Evolutionary conservation across 257 asterid species (phyloP).

Genomic region (Capsicum chinense): DNA sequence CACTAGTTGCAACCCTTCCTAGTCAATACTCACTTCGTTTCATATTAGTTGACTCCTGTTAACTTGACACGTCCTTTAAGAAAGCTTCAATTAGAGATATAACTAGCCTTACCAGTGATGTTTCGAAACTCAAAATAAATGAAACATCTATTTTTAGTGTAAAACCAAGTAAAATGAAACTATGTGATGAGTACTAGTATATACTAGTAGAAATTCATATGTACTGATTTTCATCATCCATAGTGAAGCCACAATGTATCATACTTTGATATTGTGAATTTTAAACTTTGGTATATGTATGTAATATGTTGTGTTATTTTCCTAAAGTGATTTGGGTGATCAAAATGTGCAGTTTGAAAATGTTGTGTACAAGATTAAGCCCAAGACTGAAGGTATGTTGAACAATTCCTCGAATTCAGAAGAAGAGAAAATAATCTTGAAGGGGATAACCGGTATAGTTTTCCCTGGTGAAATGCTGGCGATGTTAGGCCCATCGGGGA

Average conservation of each 20-base stretch:
- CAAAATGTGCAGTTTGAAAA: constrained; percentile 64
- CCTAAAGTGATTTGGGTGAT: neutral
- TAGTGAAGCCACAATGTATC: neutral
- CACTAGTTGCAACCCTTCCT: too few species aligned
- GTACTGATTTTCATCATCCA: neutral
- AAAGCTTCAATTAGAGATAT: too few species aligned
- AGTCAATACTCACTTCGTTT: too few species aligned
- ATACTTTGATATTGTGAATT: neutral
- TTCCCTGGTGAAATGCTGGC: constrained; percentile 79
- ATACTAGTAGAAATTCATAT: neutral
- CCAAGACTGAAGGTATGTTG: constrained; percentile 36
- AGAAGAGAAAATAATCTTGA: constrained; percentile 59
- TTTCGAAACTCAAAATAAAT: too few species aligned
- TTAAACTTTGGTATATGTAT: neutral
- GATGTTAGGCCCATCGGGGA: constrained; percentile 91
- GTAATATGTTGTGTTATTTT: neutral
- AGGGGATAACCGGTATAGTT: constrained; percentile 67
- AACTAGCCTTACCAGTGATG: too few species aligned
- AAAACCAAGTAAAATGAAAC: too few species aligned
- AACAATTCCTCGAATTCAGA: constrained; percentile 27
- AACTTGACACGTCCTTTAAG: too few species aligned
- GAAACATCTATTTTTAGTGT: too few species aligned
- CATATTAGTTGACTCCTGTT: too few species aligned
- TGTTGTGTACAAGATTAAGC: constrained; percentile 57
- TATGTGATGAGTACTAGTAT: too few species aligned